phyloP scores from a whole-genome alignment of 176 grass and related monocot species.

The Rhipidocladum racemiflorum region DNA sequence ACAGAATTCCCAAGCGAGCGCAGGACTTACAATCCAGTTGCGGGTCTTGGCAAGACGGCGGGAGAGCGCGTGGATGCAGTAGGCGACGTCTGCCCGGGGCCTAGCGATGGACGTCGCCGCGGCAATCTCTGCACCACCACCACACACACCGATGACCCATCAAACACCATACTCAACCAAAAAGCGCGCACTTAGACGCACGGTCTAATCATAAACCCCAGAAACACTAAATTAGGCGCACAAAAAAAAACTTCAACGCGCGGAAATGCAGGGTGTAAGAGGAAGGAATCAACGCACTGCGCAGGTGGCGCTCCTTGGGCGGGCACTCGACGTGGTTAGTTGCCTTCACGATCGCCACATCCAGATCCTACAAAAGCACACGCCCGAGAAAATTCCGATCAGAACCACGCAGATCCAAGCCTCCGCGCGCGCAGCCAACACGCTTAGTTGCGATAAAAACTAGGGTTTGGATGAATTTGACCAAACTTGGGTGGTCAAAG shows the following conservation, averaged over 20 bases:
- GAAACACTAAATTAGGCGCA: conserved; percentile 32
- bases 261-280: background rate
- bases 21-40: conserved; percentile 83
- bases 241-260: background rate
- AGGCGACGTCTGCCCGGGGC: conserved; percentile 83
- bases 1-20: background rate
- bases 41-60: conserved; percentile 88
- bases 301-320: conserved; percentile 95
- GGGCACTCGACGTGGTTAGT: conserved; percentile 92
- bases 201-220: conserved; percentile 34
- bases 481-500: background rate
- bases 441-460: background rate
- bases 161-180: background rate
- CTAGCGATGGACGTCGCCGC: conserved; percentile 81
- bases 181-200: conserved; percentile 10
- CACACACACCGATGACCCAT: conserved; percentile 9
- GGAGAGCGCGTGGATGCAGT: conserved; percentile 89
- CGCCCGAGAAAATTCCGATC: conserved; percentile 5
- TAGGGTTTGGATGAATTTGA: conserved; percentile 26
- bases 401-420: conserved; percentile 42
- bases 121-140: conserved; percentile 65
- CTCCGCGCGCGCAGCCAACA: background rate
- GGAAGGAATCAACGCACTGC: conserved; percentile 61
- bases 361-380: conserved; percentile 82
- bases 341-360: conserved; percentile 99